Evolutionary conservation across 2,329 filamentous ascomycete genomes (phyloP).

Genomic region (Graphilbum fragrans): DNA sequence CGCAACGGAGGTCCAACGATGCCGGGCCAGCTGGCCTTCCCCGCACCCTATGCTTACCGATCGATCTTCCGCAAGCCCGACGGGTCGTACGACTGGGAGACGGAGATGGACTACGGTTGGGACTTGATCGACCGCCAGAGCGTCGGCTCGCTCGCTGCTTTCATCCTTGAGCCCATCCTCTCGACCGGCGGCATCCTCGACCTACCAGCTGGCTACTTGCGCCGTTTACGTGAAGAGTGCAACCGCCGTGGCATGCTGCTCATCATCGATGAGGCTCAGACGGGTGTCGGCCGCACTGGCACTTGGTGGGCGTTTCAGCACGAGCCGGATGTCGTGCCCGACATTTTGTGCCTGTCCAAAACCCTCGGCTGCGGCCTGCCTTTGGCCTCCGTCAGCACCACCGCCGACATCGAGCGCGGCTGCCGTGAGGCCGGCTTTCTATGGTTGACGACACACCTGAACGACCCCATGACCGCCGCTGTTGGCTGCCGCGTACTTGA

Average conservation of each 20-base stretch:
- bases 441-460: slow-evolving; percentile 50
- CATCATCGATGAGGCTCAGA: slow-evolving; percentile 2
- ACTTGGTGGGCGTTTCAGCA: slow-evolving; percentile 1
- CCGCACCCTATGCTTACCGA: slow-evolving; percentile 48
- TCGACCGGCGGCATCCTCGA: slow-evolving; percentile 43
- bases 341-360: slow-evolving; percentile 1
- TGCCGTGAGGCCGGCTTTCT: slow-evolving; percentile 36
- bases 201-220: slow-evolving; percentile 42
- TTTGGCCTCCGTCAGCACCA: slow-evolving; percentile 44
- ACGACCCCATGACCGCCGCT: slow-evolving; percentile 47
- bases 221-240: slow-evolving; percentile 37
- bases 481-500: slow-evolving; percentile 51
- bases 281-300: slow-evolving; percentile 2
- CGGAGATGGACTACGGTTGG: slow-evolving; percentile 51
- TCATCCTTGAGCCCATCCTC: slow-evolving; percentile 50
- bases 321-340: background rate
- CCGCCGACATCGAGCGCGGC: slow-evolving; percentile 34
- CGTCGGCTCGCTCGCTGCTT: slow-evolving; percentile 47
- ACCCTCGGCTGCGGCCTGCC: slow-evolving; percentile 24
- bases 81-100: slow-evolving; percentile 52
- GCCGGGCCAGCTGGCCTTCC: slow-evolving; percentile 45
- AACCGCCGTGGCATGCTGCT: slow-evolving; percentile 13
- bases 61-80: slow-evolving; percentile 47
- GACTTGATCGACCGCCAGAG: slow-evolving; percentile 45
- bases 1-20: slow-evolving; percentile 31